A percentile compares a stretch with the other conserved stretches of the same genome.
Conservation (phyloP, 257 asterid species). For the Orobanche coerulescens region DNA sequence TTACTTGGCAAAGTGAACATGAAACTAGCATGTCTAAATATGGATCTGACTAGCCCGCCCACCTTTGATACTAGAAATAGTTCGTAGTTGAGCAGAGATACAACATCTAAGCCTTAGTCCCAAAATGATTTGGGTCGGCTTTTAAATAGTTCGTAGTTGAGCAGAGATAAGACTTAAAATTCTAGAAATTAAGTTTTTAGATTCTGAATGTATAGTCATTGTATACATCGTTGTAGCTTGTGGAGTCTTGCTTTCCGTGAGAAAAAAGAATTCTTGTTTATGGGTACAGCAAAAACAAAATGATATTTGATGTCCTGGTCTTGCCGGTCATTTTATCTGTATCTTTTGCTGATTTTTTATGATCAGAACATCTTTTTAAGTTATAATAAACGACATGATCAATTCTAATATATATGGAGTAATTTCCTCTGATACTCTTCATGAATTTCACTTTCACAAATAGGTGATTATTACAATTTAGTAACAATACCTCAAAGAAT, state of each 20-base stretch:
- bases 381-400: not conserved
- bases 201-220: not conserved
- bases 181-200: not conserved
- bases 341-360: constrained; percentile 1
- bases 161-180: not conserved
- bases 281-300: not conserved
- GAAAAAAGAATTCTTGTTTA: not conserved
- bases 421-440: not conserved
- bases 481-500: not conserved
- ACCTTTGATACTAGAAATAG: not conserved
- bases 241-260: constrained; percentile 7
- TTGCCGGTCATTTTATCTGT: not conserved
- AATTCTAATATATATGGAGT: not conserved
- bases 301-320: not conserved
- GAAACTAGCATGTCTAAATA: not conserved
- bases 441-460: not conserved
- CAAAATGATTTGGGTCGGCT: too few species aligned
- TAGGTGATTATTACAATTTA: not conserved
- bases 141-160: not conserved
- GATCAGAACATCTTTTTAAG: not conserved
- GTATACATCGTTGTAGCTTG: constrained; percentile 2
- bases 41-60: constrained; percentile 6
- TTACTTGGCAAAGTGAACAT: not conserved
- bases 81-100: too few species aligned
- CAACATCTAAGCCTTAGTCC: too few species aligned